A percentile compares a stretch with the other conserved stretches of the same genome.
Conservation (phyloP, 257 asterid genomes). For the Ilex aquifolium region DNA sequence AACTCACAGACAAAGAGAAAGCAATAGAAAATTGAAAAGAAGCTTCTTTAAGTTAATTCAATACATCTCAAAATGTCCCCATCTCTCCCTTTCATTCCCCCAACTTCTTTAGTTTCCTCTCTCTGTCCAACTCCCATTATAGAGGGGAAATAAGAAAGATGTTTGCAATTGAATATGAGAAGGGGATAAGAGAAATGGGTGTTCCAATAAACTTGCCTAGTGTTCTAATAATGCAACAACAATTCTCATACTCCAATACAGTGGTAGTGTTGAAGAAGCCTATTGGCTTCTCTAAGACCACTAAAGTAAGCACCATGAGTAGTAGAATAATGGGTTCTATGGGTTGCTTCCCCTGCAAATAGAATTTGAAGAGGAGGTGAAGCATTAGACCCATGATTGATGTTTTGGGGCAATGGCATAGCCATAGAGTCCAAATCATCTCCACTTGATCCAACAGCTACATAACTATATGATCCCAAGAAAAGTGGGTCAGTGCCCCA, state of each 20-base stretch:
- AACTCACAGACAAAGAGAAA: background rate
- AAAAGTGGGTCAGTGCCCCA: constrained; percentile 93
- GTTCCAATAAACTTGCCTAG: constrained; percentile 8
- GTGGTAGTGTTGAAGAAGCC: constrained; percentile 75
- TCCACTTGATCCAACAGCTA: constrained; percentile 75
- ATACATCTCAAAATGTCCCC: constrained; percentile 21
- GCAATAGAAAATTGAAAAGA: constrained; percentile 11
- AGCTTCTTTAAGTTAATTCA: constrained; percentile 27
- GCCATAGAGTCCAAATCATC: constrained; percentile 75
- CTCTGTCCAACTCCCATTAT: background rate
- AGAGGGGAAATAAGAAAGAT: background rate
- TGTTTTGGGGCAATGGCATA: constrained; percentile 56
- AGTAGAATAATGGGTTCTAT: constrained; percentile 70
- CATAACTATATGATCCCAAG: constrained; percentile 73
- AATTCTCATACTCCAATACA: constrained; percentile 27
- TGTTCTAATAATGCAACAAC: constrained; percentile 23
- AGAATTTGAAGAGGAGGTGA: constrained; percentile 54
- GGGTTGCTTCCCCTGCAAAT: constrained; percentile 93
- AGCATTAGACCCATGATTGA: constrained; percentile 7
- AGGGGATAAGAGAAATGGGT: constrained; percentile 3
- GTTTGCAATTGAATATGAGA: constrained; percentile 15
- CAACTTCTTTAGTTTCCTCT: background rate
- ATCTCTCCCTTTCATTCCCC: constrained; percentile 27
- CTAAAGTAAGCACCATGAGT: constrained; percentile 91
- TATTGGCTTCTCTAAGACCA: constrained; percentile 82